These are phyloP conservation scores for Fragilaria crotonensis DNA, from an alignment of 108 stramenopile species.

Conservation along the genomic window DNA sequence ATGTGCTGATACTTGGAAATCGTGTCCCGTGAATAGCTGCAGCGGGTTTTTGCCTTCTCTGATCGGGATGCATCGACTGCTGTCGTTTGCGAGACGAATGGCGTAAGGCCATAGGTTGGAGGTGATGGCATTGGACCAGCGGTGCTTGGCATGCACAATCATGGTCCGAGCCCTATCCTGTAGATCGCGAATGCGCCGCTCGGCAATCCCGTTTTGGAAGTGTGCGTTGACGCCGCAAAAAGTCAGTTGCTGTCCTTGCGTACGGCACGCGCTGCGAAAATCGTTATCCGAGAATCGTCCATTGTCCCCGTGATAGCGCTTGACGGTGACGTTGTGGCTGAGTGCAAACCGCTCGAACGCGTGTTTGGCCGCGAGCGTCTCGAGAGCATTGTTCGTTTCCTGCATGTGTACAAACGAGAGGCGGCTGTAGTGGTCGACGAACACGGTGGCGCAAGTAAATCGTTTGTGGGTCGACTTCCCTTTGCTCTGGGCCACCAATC, in stretches of 20 bases:
- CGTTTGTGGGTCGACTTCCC: conserved; percentile 20
- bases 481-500: conserved; percentile 36
- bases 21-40: neutral
- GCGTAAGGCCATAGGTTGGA: conserved; percentile 33
- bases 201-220: conserved; percentile 39
- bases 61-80: neutral
- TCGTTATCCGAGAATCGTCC: conserved; percentile 8
- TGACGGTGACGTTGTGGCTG: conserved; percentile 1
- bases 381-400: conserved; percentile 8
- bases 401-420: conserved; percentile 23
- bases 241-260: conserved; percentile 10
- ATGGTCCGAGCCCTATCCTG: conserved; percentile 20
- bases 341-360: conserved; percentile 26
- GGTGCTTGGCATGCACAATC: conserved; percentile 19
- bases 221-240: conserved; percentile 40
- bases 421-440: conserved; percentile 30
- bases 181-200: conserved; percentile 27
- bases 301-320: conserved; percentile 26
- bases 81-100: conserved; percentile 8
- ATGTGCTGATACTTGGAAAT: neutral
- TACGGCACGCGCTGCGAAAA: neutral
- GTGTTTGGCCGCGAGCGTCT: conserved; percentile 28
- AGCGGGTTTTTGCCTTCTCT: neutral
- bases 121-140: conserved; percentile 23
- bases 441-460: conserved; percentile 28